Conservation (phyloP, 441 rosid genomes). For the Omphalea diandra region DNA sequence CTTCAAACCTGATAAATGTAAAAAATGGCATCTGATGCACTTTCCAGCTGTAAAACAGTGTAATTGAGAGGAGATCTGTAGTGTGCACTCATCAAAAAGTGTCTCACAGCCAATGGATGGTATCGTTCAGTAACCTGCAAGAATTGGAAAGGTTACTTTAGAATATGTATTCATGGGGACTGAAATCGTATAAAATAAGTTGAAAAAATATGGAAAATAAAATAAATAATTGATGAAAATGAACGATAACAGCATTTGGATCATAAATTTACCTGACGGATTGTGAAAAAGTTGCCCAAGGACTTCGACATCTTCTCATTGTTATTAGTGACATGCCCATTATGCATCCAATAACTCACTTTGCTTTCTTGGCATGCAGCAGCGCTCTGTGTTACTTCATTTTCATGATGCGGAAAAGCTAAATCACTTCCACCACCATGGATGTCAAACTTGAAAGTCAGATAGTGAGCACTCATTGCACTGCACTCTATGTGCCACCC, state of each 20-base stretch:
- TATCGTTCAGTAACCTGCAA: conserved; percentile 62
- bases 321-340: conserved; percentile 87
- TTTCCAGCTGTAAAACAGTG: conserved; percentile 61
- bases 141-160: conserved; percentile 11
- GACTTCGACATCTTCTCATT: conserved; percentile 96
- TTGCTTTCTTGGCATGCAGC: conserved; percentile 71
- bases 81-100: conserved; percentile 82
- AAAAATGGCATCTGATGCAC: conserved; percentile 66
- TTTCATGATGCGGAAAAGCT: conserved; percentile 92
- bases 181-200: background rate
- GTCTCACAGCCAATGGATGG: conserved; percentile 83
- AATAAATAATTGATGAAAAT: background rate
- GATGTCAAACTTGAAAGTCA: conserved; percentile 69
- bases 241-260: background rate
- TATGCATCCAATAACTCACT: conserved; percentile 84
- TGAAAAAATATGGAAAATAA: background rate
- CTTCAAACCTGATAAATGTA: conserved; percentile 76
- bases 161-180: background rate
- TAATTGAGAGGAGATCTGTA: conserved; percentile 88
- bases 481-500: conserved; percentile 99
- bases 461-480: conserved; percentile 89
- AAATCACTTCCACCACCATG: conserved; percentile 98
- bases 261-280: conserved; percentile 56
- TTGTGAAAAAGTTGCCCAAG: conserved; percentile 67
- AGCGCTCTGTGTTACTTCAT: conserved; percentile 84